phyloP scores from a whole-genome alignment of 305 asterid genomes.

The Rubia occidens region DNA sequence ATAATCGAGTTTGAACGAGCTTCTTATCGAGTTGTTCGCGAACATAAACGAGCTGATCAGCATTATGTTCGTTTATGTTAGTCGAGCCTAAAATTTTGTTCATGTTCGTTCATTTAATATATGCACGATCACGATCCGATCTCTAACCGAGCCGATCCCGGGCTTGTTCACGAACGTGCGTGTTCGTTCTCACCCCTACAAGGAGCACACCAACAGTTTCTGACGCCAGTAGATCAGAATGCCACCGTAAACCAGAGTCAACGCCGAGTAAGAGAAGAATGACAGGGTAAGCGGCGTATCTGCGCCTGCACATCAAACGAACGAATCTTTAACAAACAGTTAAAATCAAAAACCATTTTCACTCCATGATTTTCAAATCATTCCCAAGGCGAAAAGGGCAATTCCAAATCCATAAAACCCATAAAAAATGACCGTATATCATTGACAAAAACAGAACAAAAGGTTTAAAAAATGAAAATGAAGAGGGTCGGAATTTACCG shows the following conservation, averaged over 20 bases:
- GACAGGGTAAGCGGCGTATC: conserved; percentile 61
- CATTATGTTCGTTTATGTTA: too few species aligned
- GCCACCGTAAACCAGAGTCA: conserved; percentile 57
- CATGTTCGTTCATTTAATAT: too few species aligned
- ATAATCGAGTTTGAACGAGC: too few species aligned
- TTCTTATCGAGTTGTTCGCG: too few species aligned
- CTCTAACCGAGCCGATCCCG: too few species aligned
- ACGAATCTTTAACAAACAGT: background rate
- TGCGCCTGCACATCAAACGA: conserved; percentile 30
- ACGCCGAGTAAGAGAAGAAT: conserved; percentile 43
- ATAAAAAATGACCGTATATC: too few species aligned
- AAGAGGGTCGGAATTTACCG: too few species aligned
- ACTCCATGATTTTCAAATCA: background rate
- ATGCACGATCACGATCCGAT: too few species aligned
- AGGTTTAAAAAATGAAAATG: background rate
- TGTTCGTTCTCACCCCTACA: background rate
- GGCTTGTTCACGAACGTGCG: too few species aligned
- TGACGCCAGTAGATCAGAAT: conserved; percentile 51
- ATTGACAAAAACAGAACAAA: background rate
- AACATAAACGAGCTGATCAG: too few species aligned
- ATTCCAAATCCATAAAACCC: background rate
- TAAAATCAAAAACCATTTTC: background rate
- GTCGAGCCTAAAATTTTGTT: too few species aligned
- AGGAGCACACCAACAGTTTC: conserved; percentile 38
- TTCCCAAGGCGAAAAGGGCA: background rate